A percentile compares a stretch with the other conserved stretches of the same genome.
These are phyloP conservation scores for Aegilops sharonensis DNA, from an alignment of 176 grass and related monocot genomes.

Conservation along the genomic window DNA sequence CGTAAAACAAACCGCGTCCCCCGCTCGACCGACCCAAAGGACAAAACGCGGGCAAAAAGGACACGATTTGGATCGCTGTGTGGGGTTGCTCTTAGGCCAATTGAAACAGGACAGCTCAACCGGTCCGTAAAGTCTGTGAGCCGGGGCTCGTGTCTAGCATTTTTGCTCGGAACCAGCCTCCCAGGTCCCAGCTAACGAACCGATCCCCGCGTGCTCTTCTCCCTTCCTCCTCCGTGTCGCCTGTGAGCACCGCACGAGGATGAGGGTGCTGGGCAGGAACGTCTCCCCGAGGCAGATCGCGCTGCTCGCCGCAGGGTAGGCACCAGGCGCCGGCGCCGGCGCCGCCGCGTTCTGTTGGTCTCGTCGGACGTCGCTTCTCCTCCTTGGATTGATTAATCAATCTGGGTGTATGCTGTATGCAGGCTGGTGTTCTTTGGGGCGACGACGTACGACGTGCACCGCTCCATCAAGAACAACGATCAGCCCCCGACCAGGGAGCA, in stretches of 20 bases:
- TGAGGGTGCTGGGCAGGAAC: slow-evolving; percentile 69
- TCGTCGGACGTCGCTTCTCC: background rate
- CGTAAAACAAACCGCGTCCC: too few relatives aligned
- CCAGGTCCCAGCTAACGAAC: too few relatives aligned
- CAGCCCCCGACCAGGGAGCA: slow-evolving; percentile 69
- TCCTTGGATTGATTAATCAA: background rate
- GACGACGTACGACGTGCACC: slow-evolving; percentile 87
- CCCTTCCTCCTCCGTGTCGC: too few relatives aligned
- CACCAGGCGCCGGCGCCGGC: background rate
- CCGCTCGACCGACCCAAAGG: too few relatives aligned
- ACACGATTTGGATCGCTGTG: too few relatives aligned
- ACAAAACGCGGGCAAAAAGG: too few relatives aligned
- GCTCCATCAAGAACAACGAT: slow-evolving; percentile 81
- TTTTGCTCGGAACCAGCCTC: too few relatives aligned
- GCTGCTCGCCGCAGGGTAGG: slow-evolving; percentile 54
- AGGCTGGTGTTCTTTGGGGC: slow-evolving; percentile 72
- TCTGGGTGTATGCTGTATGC: background rate
- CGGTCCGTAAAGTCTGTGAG: too few relatives aligned
- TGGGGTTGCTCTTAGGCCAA: too few relatives aligned
- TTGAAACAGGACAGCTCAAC: too few relatives aligned
- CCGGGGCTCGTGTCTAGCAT: too few relatives aligned
- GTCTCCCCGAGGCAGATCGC: slow-evolving; percentile 56
- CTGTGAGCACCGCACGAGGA: background rate
- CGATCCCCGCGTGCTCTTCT: background rate
- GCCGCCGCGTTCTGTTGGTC: background rate